Conservation (phyloP, 1,284 basidiomycete genomes). For the Takashimella tepidaria region DNA sequence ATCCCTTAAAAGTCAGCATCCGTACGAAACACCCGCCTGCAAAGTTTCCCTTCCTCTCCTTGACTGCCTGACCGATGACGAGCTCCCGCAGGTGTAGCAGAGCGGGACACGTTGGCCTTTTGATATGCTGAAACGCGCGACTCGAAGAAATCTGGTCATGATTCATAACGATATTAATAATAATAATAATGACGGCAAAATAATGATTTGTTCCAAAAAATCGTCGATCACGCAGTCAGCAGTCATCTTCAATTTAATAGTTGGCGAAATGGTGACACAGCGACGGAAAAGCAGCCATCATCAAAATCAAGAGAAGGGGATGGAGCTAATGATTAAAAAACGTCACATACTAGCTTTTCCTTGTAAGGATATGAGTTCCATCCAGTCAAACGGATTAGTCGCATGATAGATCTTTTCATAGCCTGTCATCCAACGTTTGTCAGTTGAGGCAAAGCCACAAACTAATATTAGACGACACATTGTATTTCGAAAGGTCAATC, state of each 20-base stretch:
- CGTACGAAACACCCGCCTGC: conserved; percentile 20
- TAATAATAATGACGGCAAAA: background rate
- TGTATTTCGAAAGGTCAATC: no score
- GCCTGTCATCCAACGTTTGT: conserved; percentile 38
- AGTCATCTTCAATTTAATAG: no score
- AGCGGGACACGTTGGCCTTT: conserved; percentile 38
- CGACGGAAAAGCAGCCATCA: background rate
- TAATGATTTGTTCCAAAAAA: no score
- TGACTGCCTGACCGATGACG: conserved; percentile 7
- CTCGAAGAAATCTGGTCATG: conserved; percentile 40
- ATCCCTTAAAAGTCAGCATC: conserved; percentile 22
- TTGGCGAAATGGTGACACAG: no score
- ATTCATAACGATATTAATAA: background rate
- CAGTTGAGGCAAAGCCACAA: background rate
- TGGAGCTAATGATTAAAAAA: background rate
- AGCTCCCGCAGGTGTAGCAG: conserved; percentile 21
- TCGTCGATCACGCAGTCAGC: no score
- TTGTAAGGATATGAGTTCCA: conserved; percentile 88
- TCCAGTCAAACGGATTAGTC: conserved; percentile 70
- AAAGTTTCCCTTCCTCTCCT: conserved; percentile 7
- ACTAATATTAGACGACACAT: background rate
- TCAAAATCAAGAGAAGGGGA: background rate
- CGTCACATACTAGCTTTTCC: conserved; percentile 44
- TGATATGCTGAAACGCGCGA: conserved; percentile 44
- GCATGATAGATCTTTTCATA: conserved; percentile 69